Base-by-base conservation (phyloP, 768 basidiomycete genomes). In the Omphalotus guepiniiformis region DNA sequence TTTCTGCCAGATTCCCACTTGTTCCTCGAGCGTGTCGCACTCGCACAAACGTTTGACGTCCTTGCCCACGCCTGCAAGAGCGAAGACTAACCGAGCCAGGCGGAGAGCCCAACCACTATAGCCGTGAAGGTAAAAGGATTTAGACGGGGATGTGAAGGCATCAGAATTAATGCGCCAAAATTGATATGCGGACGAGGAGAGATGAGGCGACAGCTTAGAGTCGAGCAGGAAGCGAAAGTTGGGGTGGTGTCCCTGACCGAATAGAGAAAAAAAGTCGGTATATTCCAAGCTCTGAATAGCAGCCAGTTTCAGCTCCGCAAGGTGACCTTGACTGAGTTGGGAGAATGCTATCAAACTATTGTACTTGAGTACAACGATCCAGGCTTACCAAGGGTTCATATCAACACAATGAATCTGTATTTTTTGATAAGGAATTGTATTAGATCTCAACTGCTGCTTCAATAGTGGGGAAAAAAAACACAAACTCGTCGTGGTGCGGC, bases 221-320 rank as follows among this genome's bases (percentile, higher is more conserved):
- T 83, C 82, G 39, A 89, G 70, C 3, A 88, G 66, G 0, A 63
- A 54, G 42, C 79, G 78, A 66, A 90, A 90, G 26, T 69, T 59
- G 5, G 73, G 57, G 57, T 85, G 81, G 29, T 64, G 64, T 8
- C 88, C 87, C 28, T 76, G 61, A 13, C 87, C 88, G 53, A 88
- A 90, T 52, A 89, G 58, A 18, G 73, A 62, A 50, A 74, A 90
- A 59, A 83, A 83, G 48, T 85, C 81, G 1, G 74, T 67, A 58
- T 82, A 82, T 0, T 67, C 63, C 6, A 89, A 69, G 26, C 59
- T 63, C 49, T 77, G 70, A 46, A 84, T 70, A 0, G 80, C 75
- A 2, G 87, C 87, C 2, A 89, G 75, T 63, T 89, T 90, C 27
- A 90, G 73, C 63, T 90, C 88, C 23, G 89, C 69, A 8, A 90